These are phyloP conservation scores for Auricularia sp. DNA, from an alignment of 768 basidiomycete genomes.

Conservation along the genomic window DNA sequence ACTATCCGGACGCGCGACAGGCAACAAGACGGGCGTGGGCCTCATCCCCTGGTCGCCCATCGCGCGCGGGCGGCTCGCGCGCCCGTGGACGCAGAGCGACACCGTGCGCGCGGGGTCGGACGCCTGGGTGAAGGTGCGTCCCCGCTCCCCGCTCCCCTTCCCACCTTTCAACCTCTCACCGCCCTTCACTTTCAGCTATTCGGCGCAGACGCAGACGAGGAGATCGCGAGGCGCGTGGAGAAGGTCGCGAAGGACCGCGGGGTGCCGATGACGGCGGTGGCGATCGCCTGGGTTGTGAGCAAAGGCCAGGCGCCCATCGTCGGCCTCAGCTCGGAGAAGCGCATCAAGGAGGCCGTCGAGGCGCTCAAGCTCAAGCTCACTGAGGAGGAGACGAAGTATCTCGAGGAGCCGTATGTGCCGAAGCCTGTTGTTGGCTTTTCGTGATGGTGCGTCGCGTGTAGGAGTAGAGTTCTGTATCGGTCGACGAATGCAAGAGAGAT, in stretches of 20 bases:
- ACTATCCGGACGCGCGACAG: neutral
- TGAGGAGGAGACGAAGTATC: slow-evolving; percentile 44
- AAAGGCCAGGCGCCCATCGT: slow-evolving; percentile 51
- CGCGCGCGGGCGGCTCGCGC: slow-evolving; percentile 40
- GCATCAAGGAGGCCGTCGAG: slow-evolving; percentile 37
- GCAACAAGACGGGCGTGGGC: slow-evolving; percentile 43
- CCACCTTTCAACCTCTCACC: slow-evolving; percentile 4
- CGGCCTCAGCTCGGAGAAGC: slow-evolving; percentile 42
- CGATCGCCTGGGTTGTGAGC: slow-evolving; percentile 42
- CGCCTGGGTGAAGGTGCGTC: neutral
- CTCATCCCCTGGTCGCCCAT: slow-evolving; percentile 53
- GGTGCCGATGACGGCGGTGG: slow-evolving; percentile 47
- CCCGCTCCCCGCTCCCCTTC: neutral
- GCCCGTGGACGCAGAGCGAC: slow-evolving; percentile 25
- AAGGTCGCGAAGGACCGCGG: slow-evolving; percentile 42
- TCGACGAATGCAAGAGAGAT: too few species aligned
- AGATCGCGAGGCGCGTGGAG: slow-evolving; percentile 35
- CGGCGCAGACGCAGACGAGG: neutral
- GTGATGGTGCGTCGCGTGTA: too few species aligned
- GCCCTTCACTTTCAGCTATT: slow-evolving; percentile 5
- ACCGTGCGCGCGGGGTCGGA: slow-evolving; percentile 34
- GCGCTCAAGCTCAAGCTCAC: slow-evolving; percentile 41
- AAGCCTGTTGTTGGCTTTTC: slow-evolving; percentile 19
- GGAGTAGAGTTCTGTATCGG: too few species aligned
- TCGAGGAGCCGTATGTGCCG: slow-evolving; percentile 46